Conservation (phyloP, 441 rosid genomes). For the Pelargonium fulgidum region DNA sequence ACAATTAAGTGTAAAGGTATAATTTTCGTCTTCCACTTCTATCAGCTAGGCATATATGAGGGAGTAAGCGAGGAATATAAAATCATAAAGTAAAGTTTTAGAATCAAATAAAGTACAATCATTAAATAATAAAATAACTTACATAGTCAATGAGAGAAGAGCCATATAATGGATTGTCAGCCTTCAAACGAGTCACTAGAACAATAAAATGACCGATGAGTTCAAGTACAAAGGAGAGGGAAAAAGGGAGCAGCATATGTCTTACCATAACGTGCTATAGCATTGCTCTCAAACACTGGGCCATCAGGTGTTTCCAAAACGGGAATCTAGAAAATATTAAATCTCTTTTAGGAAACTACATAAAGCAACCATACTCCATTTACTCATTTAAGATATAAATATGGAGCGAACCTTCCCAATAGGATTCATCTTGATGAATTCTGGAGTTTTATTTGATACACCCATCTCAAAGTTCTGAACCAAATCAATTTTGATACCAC, state of each 20-base stretch:
- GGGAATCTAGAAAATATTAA: constrained; percentile 19
- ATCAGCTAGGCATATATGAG: neutral
- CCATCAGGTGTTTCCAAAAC: constrained; percentile 28
- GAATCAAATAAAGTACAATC: neutral
- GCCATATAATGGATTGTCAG: constrained; percentile 27
- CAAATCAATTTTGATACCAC: constrained; percentile 28
- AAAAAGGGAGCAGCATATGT: neutral
- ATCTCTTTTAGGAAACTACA: neutral
- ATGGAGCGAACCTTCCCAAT: constrained; percentile 40
- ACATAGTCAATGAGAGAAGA: constrained; percentile 20
- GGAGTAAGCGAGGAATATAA: neutral
- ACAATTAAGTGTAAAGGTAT: no score
- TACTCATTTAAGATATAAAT: neutral
- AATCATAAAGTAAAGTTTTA: neutral
- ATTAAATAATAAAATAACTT: neutral
- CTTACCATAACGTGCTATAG: constrained; percentile 52
- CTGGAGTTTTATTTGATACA: constrained; percentile 48
- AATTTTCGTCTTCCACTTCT: neutral
- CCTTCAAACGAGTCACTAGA: constrained; percentile 40
- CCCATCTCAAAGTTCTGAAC: constrained; percentile 43
- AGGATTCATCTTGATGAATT: constrained; percentile 55
- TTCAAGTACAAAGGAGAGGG: neutral
- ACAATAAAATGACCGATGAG: neutral
- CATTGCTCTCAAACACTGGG: constrained; percentile 39
- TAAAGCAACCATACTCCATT: neutral